Percentiles rank a stretch among this genome's conserved stretches.
Conservation (phyloP, 257 asterid genomes). For the Nicotiana attenuata region DNA sequence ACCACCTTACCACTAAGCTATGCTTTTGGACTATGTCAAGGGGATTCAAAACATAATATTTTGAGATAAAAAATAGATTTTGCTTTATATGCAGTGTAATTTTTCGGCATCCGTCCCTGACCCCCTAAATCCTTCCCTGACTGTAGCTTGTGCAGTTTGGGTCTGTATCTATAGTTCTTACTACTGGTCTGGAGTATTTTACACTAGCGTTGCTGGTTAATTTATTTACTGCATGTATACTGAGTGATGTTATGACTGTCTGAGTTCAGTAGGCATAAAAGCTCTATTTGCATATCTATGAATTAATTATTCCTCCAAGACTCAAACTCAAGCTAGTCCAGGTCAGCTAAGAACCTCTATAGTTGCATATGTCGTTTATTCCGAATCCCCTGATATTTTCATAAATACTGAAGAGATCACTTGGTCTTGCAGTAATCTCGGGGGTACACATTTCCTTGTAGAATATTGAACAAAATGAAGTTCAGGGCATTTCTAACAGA, state of each 20-base stretch:
- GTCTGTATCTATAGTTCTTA: neutral
- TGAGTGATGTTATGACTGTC: neutral
- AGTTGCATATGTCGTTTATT: neutral
- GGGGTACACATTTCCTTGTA: neutral
- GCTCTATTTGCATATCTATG: neutral
- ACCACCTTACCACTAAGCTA: too few relatives aligned
- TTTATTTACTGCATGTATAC: neutral
- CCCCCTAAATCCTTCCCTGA: too few relatives aligned
- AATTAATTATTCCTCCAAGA: neutral
- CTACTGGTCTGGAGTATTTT: too few relatives aligned
- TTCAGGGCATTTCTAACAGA: conserved; percentile 79
- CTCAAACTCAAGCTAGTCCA: neutral
- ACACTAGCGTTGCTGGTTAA: neutral
- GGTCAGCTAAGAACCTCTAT: neutral
- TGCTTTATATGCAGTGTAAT: too few relatives aligned
- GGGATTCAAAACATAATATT: too few relatives aligned
- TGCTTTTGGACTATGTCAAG: too few relatives aligned
- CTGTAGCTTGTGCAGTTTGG: neutral
- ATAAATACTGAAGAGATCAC: neutral
- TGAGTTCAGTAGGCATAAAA: neutral
- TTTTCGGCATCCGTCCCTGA: too few relatives aligned
- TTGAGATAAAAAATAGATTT: too few relatives aligned
- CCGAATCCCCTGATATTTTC: neutral
- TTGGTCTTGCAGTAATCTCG: neutral
- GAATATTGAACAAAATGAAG: conserved; percentile 40